phyloP scores from a whole-genome alignment of 768 basidiomycete genomes.

The Paxillus rubicundulus region DNA sequence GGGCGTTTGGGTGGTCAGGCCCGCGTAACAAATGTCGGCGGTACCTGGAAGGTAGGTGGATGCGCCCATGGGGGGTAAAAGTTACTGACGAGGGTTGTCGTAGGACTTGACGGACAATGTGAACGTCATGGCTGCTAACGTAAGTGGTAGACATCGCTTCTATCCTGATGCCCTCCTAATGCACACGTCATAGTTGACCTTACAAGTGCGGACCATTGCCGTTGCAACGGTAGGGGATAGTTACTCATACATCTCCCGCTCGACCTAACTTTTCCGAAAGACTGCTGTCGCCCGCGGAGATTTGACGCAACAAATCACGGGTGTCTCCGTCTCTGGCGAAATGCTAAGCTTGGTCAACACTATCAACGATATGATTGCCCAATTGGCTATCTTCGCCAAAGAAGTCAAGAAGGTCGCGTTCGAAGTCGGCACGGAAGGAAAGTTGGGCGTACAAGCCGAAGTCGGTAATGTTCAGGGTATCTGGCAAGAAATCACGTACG shows the following conservation, averaged over 20 bases:
- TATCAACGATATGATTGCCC: constrained; percentile 87
- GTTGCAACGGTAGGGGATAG: constrained; percentile 71
- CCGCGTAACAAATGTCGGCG: constrained; percentile 88
- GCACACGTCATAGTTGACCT: constrained; percentile 59
- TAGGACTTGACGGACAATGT: constrained; percentile 91
- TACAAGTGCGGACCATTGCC: constrained; percentile 92
- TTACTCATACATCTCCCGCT: neutral
- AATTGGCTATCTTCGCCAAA: constrained; percentile 65
- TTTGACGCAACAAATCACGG: constrained; percentile 88
- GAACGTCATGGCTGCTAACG: constrained; percentile 93
- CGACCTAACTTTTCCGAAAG: constrained; percentile 28
- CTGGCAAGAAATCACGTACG: constrained; percentile 98
- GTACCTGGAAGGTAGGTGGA: constrained; percentile 80
- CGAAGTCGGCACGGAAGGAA: constrained; percentile 98
- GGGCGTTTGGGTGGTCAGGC: constrained; percentile 94
- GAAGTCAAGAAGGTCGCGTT: constrained; percentile 94
- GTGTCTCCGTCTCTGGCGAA: constrained; percentile 92
- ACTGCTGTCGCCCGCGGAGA: constrained; percentile 95
- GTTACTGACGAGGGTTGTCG: constrained; percentile 12
- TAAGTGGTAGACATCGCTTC: constrained; percentile 35
- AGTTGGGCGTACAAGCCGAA: constrained; percentile 95
- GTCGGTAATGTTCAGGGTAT: constrained; percentile 96
- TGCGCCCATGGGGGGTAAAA: neutral
- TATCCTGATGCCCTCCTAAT: neutral
- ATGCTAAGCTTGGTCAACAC: constrained; percentile 96